Conservation (phyloP, 2,329 filamentous ascomycete genomes). For the Aspergillus sojae region DNA sequence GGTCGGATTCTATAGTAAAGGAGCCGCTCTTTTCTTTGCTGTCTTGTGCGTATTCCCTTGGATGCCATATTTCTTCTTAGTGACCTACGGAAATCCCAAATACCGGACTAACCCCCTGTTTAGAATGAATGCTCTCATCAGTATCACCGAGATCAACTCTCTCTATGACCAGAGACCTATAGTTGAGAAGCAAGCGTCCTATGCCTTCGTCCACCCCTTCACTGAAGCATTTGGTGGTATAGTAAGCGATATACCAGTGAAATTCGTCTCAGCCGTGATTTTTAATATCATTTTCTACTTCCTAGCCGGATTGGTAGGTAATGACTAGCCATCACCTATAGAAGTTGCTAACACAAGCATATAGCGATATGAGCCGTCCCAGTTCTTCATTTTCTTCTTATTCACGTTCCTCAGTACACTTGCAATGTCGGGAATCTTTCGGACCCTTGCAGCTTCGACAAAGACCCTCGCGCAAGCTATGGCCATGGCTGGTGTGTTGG, state of each 20-base stretch:
- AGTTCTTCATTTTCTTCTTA: conserved; percentile 67
- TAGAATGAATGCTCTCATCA: conserved; percentile 59
- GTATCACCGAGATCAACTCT: conserved; percentile 76
- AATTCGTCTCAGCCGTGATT: conserved; percentile 68
- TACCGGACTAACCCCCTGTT: neutral
- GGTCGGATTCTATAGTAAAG: conserved; percentile 74
- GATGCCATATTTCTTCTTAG: conserved; percentile 55
- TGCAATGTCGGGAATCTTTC: conserved; percentile 61
- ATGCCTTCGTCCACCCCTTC: conserved; percentile 87
- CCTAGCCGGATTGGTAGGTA: conserved; percentile 68
- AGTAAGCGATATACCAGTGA: conserved; percentile 83
- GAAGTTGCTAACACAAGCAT: conserved; percentile 15
- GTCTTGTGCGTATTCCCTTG: conserved; percentile 74
- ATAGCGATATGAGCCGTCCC: conserved; percentile 39
- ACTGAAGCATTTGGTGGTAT: conserved; percentile 85
- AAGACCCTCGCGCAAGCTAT: conserved; percentile 66
- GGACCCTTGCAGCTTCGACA: conserved; percentile 61
- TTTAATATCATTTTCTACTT: conserved; percentile 88
- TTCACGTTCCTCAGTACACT: conserved; percentile 64
- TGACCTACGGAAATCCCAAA: conserved; percentile 42
- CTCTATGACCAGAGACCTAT: conserved; percentile 89
- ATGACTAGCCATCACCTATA: no score
- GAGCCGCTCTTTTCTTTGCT: conserved; percentile 81
- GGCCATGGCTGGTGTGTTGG: conserved; percentile 55
- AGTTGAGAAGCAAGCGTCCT: conserved; percentile 86